Conservation (phyloP, 2,329 filamentous ascomycete species). For the Bipolaris victoriae region DNA sequence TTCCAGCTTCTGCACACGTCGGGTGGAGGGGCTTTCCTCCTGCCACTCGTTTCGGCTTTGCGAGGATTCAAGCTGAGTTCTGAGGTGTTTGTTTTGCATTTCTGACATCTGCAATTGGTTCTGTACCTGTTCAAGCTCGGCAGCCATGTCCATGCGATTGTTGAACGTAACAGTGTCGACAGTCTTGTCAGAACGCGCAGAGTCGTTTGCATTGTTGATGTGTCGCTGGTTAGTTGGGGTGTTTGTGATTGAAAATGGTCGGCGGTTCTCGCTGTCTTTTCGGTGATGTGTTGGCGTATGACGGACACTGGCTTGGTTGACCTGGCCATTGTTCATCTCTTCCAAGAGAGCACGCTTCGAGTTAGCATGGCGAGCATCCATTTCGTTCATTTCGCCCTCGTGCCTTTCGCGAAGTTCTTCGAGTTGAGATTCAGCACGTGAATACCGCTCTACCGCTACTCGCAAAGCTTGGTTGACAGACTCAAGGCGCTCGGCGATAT, state of each 20-base stretch:
- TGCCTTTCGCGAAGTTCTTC: conserved; percentile 76
- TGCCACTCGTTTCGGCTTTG: conserved; percentile 66
- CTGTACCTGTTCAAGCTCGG: conserved; percentile 89
- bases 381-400: conserved; percentile 71
- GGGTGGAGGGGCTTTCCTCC: conserved; percentile 78
- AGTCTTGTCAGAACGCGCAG: conserved; percentile 82
- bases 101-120: conserved; percentile 92
- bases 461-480: conserved; percentile 86
- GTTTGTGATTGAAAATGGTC: conserved; percentile 74
- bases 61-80: conserved; percentile 81
- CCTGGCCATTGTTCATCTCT: conserved; percentile 85
- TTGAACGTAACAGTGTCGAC: conserved; percentile 84
- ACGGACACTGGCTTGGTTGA: conserved; percentile 55
- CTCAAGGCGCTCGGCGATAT: conserved; percentile 85
- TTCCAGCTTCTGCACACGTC: conserved; percentile 88
- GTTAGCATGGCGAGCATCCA: conserved; percentile 65
- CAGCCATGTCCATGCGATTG: conserved; percentile 86
- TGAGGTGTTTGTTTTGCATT: conserved; percentile 93
- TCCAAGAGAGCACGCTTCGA: conserved; percentile 78
- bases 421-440: conserved; percentile 82
- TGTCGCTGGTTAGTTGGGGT: conserved; percentile 76
- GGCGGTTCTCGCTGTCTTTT: conserved; percentile 63
- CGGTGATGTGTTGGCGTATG: conserved; percentile 76
- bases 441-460: conserved; percentile 79
- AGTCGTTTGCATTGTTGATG: conserved; percentile 73